Evolutionary conservation across 352 stramenopile species (phyloP).

Genomic region (Globisporangium perplexum): DNA sequence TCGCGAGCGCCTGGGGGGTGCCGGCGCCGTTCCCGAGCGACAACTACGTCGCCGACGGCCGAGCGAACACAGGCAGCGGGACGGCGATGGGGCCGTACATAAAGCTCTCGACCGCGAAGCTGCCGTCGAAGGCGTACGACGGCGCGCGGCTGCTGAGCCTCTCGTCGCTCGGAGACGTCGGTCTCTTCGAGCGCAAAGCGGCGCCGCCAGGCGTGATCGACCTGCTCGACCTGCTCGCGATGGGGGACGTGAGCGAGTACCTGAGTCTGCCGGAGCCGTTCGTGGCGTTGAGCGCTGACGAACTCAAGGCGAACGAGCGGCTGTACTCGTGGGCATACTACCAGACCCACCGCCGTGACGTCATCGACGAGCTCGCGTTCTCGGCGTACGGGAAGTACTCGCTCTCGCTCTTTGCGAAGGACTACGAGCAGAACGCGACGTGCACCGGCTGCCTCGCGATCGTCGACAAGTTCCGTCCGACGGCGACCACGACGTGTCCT

Average conservation of each 20-base stretch:
- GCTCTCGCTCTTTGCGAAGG: slow-evolving; percentile 33
- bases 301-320: slow-evolving; percentile 11
- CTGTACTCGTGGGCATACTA: slow-evolving; percentile 48
- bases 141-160: slow-evolving; percentile 10
- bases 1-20: slow-evolving; percentile 30
- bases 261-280: slow-evolving; percentile 9
- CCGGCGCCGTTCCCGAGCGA: slow-evolving; percentile 46
- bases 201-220: slow-evolving; percentile 10
- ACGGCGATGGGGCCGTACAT: background rate
- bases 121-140: slow-evolving; percentile 7
- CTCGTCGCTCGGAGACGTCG: slow-evolving; percentile 10
- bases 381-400: slow-evolving; percentile 52
- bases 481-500: slow-evolving; percentile 32
- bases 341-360: slow-evolving; percentile 23
- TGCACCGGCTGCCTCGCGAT: slow-evolving; percentile 53
- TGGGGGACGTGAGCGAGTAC: slow-evolving; percentile 10
- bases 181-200: slow-evolving; percentile 8
- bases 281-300: slow-evolving; percentile 19
- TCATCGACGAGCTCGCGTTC: slow-evolving; percentile 41
- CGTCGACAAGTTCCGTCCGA: slow-evolving; percentile 48
- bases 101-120: background rate
- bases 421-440: slow-evolving; percentile 33
- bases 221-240: slow-evolving; percentile 14
- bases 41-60: slow-evolving; percentile 34
- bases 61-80: slow-evolving; percentile 6